Evolutionary conservation across 2,329 filamentous ascomycete species (phyloP).

Genomic region (Reticulascus tulasneorum): DNA sequence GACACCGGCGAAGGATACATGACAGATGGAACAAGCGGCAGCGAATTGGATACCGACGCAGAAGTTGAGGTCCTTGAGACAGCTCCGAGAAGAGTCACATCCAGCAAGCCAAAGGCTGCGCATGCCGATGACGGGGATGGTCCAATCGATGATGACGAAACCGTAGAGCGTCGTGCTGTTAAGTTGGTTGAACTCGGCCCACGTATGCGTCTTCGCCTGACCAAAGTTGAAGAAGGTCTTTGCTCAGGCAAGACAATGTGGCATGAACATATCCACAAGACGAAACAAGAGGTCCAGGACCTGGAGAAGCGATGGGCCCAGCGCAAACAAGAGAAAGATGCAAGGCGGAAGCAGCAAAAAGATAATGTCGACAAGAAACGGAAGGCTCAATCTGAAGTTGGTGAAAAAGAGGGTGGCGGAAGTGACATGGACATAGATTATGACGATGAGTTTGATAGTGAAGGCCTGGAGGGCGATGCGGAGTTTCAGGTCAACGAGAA

Average conservation of each 20-base stretch:
- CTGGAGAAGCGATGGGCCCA: conserved; percentile 81
- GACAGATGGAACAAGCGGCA: conserved; percentile 80
- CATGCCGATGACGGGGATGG: conserved; percentile 40
- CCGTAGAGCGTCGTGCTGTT: conserved; percentile 79
- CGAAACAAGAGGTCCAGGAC: conserved; percentile 68
- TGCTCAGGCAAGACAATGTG: conserved; percentile 91
- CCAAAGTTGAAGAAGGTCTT: conserved; percentile 93
- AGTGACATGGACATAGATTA: conserved; percentile 38
- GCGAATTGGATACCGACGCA: conserved; percentile 88
- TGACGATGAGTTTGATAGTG: conserved; percentile 47
- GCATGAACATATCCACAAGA: conserved; percentile 93
- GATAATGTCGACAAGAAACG: conserved; percentile 88
- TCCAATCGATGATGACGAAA: conserved; percentile 45
- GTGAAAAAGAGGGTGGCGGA: conserved; percentile 25
- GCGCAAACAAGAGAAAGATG: conserved; percentile 75
- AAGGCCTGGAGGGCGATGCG: conserved; percentile 45
- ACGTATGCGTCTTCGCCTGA: conserved; percentile 80
- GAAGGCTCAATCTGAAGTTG: conserved; percentile 42
- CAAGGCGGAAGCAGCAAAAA: conserved; percentile 74
- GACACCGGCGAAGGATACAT: conserved; percentile 78
- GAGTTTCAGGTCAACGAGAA: conserved; percentile 45
- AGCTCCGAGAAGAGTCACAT: conserved; percentile 54
- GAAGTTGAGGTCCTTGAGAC: conserved; percentile 82
- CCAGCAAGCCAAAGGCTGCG: conserved; percentile 43
- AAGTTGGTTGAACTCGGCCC: conserved; percentile 92